Percentiles rank a stretch among this genome's conserved stretches.
Evolutionary conservation across 192 early-diverging fungal species (phyloP).

Genomic region (Coemansia sp.): DNA sequence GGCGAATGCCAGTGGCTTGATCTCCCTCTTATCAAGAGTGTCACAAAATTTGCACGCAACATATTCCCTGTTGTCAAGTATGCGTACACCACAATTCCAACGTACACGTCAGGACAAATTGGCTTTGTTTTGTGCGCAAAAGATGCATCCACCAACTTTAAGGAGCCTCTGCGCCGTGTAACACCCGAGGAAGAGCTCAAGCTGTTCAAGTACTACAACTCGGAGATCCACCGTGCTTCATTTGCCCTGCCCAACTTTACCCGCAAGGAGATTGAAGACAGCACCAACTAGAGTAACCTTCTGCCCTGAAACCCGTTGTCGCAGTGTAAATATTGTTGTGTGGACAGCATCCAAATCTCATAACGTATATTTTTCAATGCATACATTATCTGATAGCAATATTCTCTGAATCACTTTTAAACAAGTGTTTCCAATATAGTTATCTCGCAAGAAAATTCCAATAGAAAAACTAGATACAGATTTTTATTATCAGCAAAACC

Average conservation of each 20-base stretch:
- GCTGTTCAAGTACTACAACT: slow-evolving; percentile 91
- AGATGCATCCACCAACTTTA: slow-evolving; percentile 71
- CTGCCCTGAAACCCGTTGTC: no score
- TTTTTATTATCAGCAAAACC: no score
- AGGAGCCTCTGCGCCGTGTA: slow-evolving; percentile 75
- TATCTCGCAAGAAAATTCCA: no score
- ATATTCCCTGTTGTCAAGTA: slow-evolving; percentile 93
- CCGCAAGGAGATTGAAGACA: slow-evolving; percentile 42
- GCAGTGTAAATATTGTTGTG: no score
- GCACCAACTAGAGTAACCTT: neutral
- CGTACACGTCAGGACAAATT: slow-evolving; percentile 97
- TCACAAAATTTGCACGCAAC: slow-evolving; percentile 73
- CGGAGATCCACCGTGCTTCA: slow-evolving; percentile 86
- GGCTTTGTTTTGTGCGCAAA: slow-evolving; percentile 94
- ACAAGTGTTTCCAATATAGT: no score
- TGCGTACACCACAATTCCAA: slow-evolving; percentile 92
- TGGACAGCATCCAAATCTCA: no score
- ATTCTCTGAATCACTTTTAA: no score
- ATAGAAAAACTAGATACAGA: no score
- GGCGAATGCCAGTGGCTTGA: slow-evolving; percentile 99
- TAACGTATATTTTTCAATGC: no score
- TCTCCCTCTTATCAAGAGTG: slow-evolving; percentile 85
- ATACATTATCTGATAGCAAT: no score
- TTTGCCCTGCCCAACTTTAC: slow-evolving; percentile 95
- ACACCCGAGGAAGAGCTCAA: slow-evolving; percentile 76